phyloP scores from a whole-genome alignment of 352 stramenopile genomes.

The Pythium sukuiense region DNA sequence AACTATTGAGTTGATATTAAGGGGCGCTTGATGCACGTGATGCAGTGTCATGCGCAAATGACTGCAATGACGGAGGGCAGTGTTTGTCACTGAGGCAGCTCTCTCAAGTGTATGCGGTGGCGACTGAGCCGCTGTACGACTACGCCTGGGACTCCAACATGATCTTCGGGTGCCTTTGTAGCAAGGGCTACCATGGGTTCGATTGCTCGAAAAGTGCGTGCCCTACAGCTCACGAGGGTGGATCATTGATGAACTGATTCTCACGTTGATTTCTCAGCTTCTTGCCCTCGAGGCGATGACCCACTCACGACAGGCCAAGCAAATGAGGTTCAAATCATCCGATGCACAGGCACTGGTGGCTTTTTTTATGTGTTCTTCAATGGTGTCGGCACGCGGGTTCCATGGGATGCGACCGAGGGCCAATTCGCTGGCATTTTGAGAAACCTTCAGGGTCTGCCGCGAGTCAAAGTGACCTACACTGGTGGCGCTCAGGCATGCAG shows the following conservation, averaged over 20 bases:
- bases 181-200: conserved; percentile 71
- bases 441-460: conserved; percentile 31
- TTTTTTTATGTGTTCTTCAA: conserved; percentile 74
- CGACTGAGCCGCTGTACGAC: conserved; percentile 53
- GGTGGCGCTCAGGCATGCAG: conserved; percentile 43
- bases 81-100: conserved; percentile 74
- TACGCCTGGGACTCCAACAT: conserved; percentile 65
- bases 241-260: neutral
- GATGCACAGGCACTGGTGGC: conserved; percentile 70
- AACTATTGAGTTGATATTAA: neutral
- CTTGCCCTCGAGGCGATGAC: conserved; percentile 87
- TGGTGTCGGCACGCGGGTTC: conserved; percentile 49
- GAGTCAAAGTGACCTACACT: conserved; percentile 54
- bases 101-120: conserved; percentile 42
- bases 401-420: conserved; percentile 44
- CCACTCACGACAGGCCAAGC: conserved; percentile 77
- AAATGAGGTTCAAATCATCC: conserved; percentile 84
- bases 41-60: conserved; percentile 50
- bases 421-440: conserved; percentile 59
- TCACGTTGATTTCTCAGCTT: conserved; percentile 29
- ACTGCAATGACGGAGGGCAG: conserved; percentile 46
- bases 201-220: conserved; percentile 73
- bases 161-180: conserved; percentile 89
- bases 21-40: conserved; percentile 19
- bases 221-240: neutral